A percentile compares a stretch with the other conserved stretches of the same genome.
These are phyloP conservation scores for Corymbia maculata DNA, from an alignment of 345 rosid species.

Conservation along the genomic window DNA sequence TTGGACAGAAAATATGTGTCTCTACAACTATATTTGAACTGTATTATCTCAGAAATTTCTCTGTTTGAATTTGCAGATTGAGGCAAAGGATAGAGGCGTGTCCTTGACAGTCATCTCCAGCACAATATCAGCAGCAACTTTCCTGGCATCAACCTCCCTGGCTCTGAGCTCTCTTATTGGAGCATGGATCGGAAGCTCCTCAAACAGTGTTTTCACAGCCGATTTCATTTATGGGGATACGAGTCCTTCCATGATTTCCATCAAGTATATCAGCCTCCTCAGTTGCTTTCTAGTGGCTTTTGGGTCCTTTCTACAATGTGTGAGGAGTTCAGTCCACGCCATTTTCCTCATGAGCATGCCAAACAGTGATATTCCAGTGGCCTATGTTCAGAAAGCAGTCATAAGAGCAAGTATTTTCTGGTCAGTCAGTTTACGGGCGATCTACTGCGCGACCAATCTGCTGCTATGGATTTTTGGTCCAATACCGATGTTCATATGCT, in stretches of 20 bases:
- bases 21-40: neutral
- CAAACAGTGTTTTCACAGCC: neutral
- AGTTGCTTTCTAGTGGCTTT: slow-evolving; percentile 15
- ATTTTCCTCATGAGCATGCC: slow-evolving; percentile 19
- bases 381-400: slow-evolving; percentile 5
- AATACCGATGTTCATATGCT: slow-evolving; percentile 13
- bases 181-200: slow-evolving; percentile 8
- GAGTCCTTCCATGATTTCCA: slow-evolving; percentile 2
- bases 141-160: slow-evolving; percentile 12
- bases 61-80: neutral
- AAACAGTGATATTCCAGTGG: neutral
- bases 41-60: neutral
- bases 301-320: slow-evolving; percentile 9
- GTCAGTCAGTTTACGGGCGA: slow-evolving; percentile 2
- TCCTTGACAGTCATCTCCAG: slow-evolving; percentile 7
- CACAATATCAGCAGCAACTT: slow-evolving; percentile 9
- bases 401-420: slow-evolving; percentile 2
- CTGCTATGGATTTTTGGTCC: slow-evolving; percentile 17
- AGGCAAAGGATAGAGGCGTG: neutral
- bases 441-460: slow-evolving; percentile 9
- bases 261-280: slow-evolving; percentile 16
- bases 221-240: slow-evolving; percentile 11
- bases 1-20: neutral
- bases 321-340: slow-evolving; percentile 7
- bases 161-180: slow-evolving; percentile 13